These are phyloP conservation scores for Fusarium sp. DNA, from an alignment of 2,329 filamentous ascomycete species.

Conservation along the genomic window DNA sequence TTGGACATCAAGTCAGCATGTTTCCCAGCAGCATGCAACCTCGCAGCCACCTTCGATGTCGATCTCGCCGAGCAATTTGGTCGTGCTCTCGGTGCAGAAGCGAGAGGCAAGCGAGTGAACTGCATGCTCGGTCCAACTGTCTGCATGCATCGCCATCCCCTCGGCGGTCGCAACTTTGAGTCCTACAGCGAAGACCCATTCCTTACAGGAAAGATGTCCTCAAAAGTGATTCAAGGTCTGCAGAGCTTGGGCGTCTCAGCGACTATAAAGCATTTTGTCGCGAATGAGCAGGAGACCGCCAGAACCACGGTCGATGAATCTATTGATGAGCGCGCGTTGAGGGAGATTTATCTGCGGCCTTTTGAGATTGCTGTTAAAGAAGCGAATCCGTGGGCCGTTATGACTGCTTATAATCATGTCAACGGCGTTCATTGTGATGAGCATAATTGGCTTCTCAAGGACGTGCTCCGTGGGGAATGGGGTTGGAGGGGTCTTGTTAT, in stretches of 20 bases:
- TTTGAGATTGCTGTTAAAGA: conserved; percentile 59
- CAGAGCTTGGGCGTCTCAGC: conserved; percentile 56
- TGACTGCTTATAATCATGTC: conserved; percentile 60
- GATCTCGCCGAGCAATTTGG: conserved; percentile 68
- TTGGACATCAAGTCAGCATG: conserved; percentile 48
- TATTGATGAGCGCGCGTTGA: conserved; percentile 47
- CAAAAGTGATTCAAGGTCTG: conserved; percentile 57
- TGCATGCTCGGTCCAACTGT: conserved; percentile 75
- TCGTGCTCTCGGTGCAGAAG: conserved; percentile 66
- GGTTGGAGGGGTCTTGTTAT: conserved; percentile 58
- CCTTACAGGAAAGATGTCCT: conserved; percentile 57
- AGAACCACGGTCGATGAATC: conserved; percentile 47
- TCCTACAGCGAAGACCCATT: conserved; percentile 60
- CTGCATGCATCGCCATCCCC: conserved; percentile 59
- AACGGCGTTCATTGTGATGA: conserved; percentile 58
- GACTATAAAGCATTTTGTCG: conserved; percentile 60
- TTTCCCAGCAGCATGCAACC: conserved; percentile 47
- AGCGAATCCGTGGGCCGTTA: conserved; percentile 56
- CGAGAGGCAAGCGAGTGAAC: conserved; percentile 71
- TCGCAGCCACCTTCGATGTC: conserved; percentile 72
- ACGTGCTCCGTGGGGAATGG: conserved; percentile 58
- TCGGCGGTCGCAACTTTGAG: conserved; percentile 62
- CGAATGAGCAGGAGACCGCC: conserved; percentile 54
- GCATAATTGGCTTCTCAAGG: conserved; percentile 52
- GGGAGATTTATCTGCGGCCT: conserved; percentile 57